phyloP scores from a whole-genome alignment of 345 rosid genomes.

The Psidium guajava region DNA sequence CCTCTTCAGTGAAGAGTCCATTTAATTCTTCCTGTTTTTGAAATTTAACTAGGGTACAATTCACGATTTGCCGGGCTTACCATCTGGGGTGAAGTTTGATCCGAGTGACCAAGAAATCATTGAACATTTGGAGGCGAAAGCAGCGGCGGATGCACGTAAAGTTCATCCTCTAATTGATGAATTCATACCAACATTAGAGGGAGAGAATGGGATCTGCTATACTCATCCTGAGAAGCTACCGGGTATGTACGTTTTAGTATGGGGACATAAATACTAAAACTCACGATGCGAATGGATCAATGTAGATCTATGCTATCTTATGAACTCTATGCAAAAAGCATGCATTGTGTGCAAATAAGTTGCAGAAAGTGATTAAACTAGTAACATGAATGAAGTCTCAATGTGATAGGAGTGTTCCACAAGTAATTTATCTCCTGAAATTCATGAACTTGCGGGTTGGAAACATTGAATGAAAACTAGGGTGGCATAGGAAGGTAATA shows the following conservation, averaged over 20 bases:
- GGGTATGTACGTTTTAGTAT: constrained; percentile 17
- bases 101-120: constrained; percentile 90
- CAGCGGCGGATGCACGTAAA: constrained; percentile 36
- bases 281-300: neutral
- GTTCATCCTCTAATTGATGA: constrained; percentile 84
- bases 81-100: constrained; percentile 93
- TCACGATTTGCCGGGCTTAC: constrained; percentile 77
- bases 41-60: constrained; percentile 32
- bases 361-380: neutral
- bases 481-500: neutral
- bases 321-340: neutral
- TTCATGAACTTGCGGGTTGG: neutral
- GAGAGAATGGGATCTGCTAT: constrained; percentile 92
- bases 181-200: constrained; percentile 80
- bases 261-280: neutral
- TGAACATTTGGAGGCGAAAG: constrained; percentile 75
- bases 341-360: neutral
- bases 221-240: constrained; percentile 95
- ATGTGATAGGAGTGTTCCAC: neutral
- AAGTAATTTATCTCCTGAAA: neutral
- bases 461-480: neutral
- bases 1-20: neutral
- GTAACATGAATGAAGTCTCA: neutral
- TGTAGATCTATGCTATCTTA: neutral
- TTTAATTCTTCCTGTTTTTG: neutral